Percentiles rank a stretch among this genome's conserved stretches.
Evolutionary conservation across 75 land plant genomes (phyloP).

Genomic region (Sequoiadendron giganteum): DNA sequence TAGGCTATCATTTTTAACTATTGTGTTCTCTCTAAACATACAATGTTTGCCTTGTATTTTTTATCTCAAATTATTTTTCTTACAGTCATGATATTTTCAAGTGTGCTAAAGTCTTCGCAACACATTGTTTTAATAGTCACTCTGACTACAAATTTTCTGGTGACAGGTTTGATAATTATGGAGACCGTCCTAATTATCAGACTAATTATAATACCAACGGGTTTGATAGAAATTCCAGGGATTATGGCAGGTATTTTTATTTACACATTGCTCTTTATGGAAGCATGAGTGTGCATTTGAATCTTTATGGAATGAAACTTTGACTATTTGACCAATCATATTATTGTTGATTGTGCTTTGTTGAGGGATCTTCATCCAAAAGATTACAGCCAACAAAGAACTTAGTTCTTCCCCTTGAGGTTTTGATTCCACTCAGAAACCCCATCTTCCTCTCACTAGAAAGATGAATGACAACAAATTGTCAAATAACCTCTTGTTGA

Average conservation of each 20-base stretch:
- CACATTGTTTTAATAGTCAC: not conserved
- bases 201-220: not conserved
- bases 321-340: not conserved
- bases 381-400: not conserved
- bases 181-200: not conserved
- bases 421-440: not conserved
- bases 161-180: slow-evolving; percentile 14
- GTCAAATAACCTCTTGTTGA: not conserved
- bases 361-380: not conserved
- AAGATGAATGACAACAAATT: not conserved
- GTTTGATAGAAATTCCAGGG: not conserved
- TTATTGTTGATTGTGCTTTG: not conserved
- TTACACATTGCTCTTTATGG: not conserved
- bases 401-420: not conserved
- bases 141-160: slow-evolving; percentile 13
- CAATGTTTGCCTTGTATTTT: not conserved
- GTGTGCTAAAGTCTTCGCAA: too few relatives aligned
- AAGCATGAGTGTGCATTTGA: not conserved
- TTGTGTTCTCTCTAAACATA: not conserved
- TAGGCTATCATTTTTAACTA: not conserved
- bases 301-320: not conserved
- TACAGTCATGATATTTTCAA: too few relatives aligned
- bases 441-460: not conserved
- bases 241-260: not conserved
- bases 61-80: too few relatives aligned